Base-by-base conservation (phyloP, 139 green algal species). In the Chlamydomonas sphaeroides region DNA sequence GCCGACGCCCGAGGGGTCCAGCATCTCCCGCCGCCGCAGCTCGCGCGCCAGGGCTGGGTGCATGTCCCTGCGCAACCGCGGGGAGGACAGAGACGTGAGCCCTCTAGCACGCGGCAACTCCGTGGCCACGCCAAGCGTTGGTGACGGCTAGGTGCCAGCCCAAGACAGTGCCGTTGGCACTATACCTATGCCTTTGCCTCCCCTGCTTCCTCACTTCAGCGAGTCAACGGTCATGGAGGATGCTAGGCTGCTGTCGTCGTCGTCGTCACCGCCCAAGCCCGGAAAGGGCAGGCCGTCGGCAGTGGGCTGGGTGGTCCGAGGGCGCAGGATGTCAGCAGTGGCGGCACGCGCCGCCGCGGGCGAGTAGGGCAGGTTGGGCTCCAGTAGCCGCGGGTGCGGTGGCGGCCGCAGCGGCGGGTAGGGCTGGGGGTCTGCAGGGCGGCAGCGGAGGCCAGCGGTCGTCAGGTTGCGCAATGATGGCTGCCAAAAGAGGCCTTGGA, bases 191-290 rank as follows among this genome's bases (percentile, higher is more conserved):
- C n/a, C n/a, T n/a, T n/a, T n/a, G n/a, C n/a, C n/a, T n/a, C n/a
- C n/a, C n/a, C n/a, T n/a, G n/a, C n/a, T n/a, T n/a, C 63, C 33
- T 0, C 65, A 63, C 75, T 62, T 82, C 20, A 82, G 62, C 7
- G 75, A 82, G 20, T 82, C 59, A 32, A 21, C 62, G 6, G 75
- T 82, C 30, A 28, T 32, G 10, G 75, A 82, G 4, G 75, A 82
- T 6, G 75, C 75, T 0, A 82, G 8, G 61, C 75, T 82, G 75
- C 45, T 72, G 42, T 72, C 75, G 41, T 82, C 75, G 11, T 82
- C 75, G 5, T 68, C 72, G 11, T 10, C 51, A 53, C n/a, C n/a
- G n/a, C n/a, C n/a, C n/a, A n/a, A n/a, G n/a, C n/a, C n/a, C n/a
- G n/a, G n/a, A n/a, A n/a, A n/a, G n/a, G n/a, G 45, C 45, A 21